Base-by-base conservation (phyloP, 441 rosid genomes). In the Cnidoscolus chayamansa region DNA sequence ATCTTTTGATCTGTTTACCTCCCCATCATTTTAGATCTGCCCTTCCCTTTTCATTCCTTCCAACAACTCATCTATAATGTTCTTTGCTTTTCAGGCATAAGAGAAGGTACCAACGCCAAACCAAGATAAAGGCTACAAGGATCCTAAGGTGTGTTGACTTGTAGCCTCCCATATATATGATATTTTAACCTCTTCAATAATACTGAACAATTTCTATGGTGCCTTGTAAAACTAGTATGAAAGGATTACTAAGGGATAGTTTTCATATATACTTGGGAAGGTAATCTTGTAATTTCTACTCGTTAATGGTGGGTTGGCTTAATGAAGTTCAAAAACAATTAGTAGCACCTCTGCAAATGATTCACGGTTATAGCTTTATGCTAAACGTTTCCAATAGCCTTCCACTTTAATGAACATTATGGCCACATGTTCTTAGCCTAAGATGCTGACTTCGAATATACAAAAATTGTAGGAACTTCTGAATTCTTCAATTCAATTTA, bases 401-500 rank as follows among this genome's bases (percentile, higher is more conserved):
- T 17, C 20, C 59, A 55, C 30, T n/a, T 55, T 19, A 19, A 17
- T 19, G 16, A 7, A 55, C 59, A n/a, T n/a, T 40, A 20, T 56
- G 11, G 60, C 11, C 31, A 56, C 2, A 19, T 56, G 10, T 56
- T 17, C 19, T 19, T 9, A 31, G 12, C 12, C 4, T 19, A 19
- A 56, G 60, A 56, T 9, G 13, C 13, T 19, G 60, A 56, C 31
- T 56, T 20, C 19, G 10, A 56, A 20, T 3, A 30, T 25, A 12
- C 12, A 5, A 57, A 40, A 57, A 57, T 57, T 9, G 59, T 56
- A 31, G 25, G 37, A 58, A 25, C n/a, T 58, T 25, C 37, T 25
- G 62, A 58, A 25, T 58, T 58, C 62, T 58, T 58, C 62, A 32
- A 58, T 58, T 25, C 62, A 58, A 25, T 25, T 58, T 12, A 58